A percentile compares a stretch with the other conserved stretches of the same genome.
Evolutionary conservation across 176 grass and related monocot species (phyloP).

Genomic region (Bonia amplexicaulis): DNA sequence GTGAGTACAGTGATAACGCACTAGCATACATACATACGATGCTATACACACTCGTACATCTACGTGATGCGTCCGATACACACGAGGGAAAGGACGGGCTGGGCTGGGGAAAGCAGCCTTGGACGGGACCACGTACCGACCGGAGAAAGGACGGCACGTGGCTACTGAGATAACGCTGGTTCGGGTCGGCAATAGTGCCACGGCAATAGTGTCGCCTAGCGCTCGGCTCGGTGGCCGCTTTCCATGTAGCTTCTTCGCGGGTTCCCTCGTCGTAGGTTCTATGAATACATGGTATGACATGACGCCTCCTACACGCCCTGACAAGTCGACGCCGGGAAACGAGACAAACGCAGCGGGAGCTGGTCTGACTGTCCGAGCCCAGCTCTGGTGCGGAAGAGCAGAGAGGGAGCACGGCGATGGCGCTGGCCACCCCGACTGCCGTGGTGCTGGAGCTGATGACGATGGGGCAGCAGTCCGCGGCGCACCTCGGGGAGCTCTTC

Average conservation of each 20-base stretch:
- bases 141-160: not conserved
- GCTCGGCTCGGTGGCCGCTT: not conserved
- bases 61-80: too few relatives aligned
- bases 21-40: too few relatives aligned
- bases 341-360: not conserved
- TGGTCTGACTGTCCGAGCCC: not conserved
- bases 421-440: slow-evolving; percentile 8
- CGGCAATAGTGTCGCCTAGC: not conserved
- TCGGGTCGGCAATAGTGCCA: too few relatives aligned
- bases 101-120: not conserved
- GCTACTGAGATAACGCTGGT: not conserved
- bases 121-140: not conserved
- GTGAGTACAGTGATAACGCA: too few relatives aligned
- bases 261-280: not conserved
- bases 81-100: too few relatives aligned
- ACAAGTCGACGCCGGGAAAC: not conserved
- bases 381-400: not conserved
- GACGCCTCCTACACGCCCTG: not conserved
- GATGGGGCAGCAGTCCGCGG: slow-evolving; percentile 39
- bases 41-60: too few relatives aligned
- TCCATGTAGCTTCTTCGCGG: not conserved
- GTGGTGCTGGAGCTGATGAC: slow-evolving; percentile 50
- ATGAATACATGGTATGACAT: not conserved
- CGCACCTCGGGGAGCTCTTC: slow-evolving; percentile 37
- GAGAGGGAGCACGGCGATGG: slow-evolving; percentile 32